Percentiles rank a stretch among this genome's conserved stretches.
Evolutionary conservation across 2,329 filamentous ascomycete species (phyloP).

Genomic region (Cytospora piceicola): DNA sequence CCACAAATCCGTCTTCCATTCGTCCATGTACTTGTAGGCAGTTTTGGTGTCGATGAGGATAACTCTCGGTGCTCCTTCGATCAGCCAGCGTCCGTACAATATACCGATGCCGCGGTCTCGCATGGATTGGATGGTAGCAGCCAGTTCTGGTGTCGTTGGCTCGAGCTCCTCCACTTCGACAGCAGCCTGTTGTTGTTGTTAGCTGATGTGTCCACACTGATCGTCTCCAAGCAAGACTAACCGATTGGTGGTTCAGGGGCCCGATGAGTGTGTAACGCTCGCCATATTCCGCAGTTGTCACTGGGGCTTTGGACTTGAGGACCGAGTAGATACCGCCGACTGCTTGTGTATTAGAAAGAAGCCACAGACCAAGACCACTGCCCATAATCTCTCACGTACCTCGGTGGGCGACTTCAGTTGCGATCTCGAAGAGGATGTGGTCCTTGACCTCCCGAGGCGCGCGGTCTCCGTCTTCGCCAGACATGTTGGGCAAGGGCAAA

Average conservation of each 20-base stretch:
- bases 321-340: constrained; percentile 99
- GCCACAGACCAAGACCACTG: neutral
- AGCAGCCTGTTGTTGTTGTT: constrained; percentile 66
- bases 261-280: constrained; percentile 95
- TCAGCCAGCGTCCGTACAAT: constrained; percentile 94
- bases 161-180: constrained; percentile 95
- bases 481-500: constrained; percentile 42
- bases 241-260: constrained; percentile 87
- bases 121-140: constrained; percentile 88
- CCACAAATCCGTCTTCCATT: constrained; percentile 98
- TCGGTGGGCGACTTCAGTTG: constrained; percentile 96
- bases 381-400: constrained; percentile 57
- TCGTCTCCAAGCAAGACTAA: constrained; percentile 48
- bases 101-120: constrained; percentile 86
- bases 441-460: constrained; percentile 79
- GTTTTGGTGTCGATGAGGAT: constrained; percentile 94
- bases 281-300: constrained; percentile 98
- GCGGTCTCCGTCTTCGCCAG: constrained; percentile 49
- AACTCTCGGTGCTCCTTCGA: constrained; percentile 92
- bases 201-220: constrained; percentile 27
- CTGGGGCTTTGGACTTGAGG: constrained; percentile 97
- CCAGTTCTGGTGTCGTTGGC: constrained; percentile 78
- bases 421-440: constrained; percentile 94
- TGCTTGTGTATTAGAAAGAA: constrained; percentile 44
- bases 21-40: constrained; percentile 86